Conservation (phyloP, 106 monocot genomes). For the Narthecium ossifragum region DNA sequence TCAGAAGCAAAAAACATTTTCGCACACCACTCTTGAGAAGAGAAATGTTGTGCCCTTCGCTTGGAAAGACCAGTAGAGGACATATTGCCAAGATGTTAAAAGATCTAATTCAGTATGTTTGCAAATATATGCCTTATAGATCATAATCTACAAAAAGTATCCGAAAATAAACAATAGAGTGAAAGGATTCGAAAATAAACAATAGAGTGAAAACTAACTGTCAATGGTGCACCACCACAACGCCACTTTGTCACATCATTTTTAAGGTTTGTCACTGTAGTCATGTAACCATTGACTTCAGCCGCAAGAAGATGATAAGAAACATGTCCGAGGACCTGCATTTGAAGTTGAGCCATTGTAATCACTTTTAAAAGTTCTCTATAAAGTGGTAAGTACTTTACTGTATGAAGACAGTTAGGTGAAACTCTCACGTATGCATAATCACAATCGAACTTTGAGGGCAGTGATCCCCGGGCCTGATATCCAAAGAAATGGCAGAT, state of each 20-base stretch:
- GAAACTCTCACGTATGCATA: conserved; percentile 74
- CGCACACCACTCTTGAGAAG: no score
- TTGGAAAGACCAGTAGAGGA: no score
- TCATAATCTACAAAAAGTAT: no score
- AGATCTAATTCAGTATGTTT: no score
- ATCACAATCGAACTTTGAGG: conserved; percentile 82
- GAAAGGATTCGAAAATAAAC: neutral
- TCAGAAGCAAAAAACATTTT: no score
- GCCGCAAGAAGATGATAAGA: conserved; percentile 39
- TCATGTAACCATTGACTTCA: conserved; percentile 35
- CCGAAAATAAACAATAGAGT: neutral
- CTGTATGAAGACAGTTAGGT: no score
- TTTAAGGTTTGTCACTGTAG: conserved; percentile 37
- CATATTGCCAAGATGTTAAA: no score
- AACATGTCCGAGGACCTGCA: conserved; percentile 31
- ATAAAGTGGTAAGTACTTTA: neutral
- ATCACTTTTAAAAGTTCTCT: neutral
- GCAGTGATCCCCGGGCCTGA: conserved; percentile 72
- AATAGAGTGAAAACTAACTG: conserved; percentile 7
- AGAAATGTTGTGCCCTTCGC: no score
- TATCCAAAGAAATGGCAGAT: conserved; percentile 90
- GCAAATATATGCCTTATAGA: no score
- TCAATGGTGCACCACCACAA: conserved; percentile 37
- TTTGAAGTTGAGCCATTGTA: neutral
- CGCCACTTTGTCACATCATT: conserved; percentile 34